phyloP scores from a whole-genome alignment of 306 rosid genomes.

The Lotus japonicus region DNA sequence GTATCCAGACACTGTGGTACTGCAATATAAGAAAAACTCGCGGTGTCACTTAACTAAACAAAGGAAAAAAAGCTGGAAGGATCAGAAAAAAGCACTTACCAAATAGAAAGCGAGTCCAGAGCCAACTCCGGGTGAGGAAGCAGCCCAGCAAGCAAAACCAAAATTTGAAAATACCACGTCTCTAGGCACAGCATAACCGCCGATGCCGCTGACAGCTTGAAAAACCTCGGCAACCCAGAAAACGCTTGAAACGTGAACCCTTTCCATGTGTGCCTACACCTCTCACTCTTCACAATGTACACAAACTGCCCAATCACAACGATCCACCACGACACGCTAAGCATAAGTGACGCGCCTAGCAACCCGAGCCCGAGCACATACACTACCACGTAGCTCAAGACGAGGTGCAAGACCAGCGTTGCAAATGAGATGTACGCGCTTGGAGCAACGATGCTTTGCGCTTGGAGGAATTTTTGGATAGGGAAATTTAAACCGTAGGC shows the following conservation, averaged over 20 bases:
- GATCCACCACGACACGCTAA: conserved; percentile 87
- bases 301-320: conserved; percentile 58
- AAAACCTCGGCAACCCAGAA: conserved; percentile 47
- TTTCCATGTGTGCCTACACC: conserved; percentile 46
- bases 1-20: conserved; percentile 64
- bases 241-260: conserved; percentile 53
- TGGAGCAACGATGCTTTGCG: conserved; percentile 81
- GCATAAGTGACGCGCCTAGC: conserved; percentile 54
- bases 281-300: conserved; percentile 57
- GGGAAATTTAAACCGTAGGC: conserved; percentile 77
- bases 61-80: not conserved
- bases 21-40: conserved; percentile 23
- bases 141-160: conserved; percentile 71
- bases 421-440: conserved; percentile 67
- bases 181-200: conserved; percentile 81
- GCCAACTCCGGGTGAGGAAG: conserved; percentile 68
- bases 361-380: conserved; percentile 51
- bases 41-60: too few species aligned
- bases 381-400: conserved; percentile 50
- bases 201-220: conserved; percentile 58
- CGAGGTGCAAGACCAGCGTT: conserved; percentile 43
- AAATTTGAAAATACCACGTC: conserved; percentile 73
- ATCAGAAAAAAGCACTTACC: conserved; percentile 27
- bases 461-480: conserved; percentile 65
- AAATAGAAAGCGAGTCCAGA: conserved; percentile 62